Conservation (phyloP, 345 rosid species). For the Cochlearia excelsa region DNA sequence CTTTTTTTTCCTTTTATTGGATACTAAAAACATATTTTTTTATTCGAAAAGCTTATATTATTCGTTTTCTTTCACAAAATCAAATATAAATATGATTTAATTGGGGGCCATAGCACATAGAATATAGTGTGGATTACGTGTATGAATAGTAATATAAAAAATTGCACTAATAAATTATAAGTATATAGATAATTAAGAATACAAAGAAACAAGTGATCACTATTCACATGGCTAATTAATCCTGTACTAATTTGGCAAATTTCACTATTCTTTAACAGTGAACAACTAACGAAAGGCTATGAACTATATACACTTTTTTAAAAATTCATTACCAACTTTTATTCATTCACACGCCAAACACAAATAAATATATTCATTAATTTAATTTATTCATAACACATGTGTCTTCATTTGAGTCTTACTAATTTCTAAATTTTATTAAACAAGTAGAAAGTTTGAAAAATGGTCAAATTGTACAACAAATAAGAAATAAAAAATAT, state of each 20-base stretch:
- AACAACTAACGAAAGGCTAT: constrained; percentile 35
- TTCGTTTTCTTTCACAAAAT: background rate
- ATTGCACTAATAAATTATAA: background rate
- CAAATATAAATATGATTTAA: constrained; percentile 2
- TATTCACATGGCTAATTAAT: constrained; percentile 35
- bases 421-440: background rate
- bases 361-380: background rate
- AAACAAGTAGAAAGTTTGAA: constrained; percentile 11
- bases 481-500: background rate
- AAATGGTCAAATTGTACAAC: constrained; percentile 16
- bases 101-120: background rate
- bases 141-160: constrained; percentile 5
- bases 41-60: constrained; percentile 5
- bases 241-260: constrained; percentile 31
- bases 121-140: constrained; percentile 22
- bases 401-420: constrained; percentile 2
- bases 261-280: constrained; percentile 33
- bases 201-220: constrained; percentile 8
- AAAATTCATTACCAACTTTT: constrained; percentile 21
- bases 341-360: constrained; percentile 23
- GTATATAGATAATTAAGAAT: constrained; percentile 7
- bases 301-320: constrained; percentile 25
- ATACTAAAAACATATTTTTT: background rate
- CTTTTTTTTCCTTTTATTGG: too few relatives aligned
- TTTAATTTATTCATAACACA: constrained; percentile 19